Conservation (phyloP, 208 protist species). For the Hexamita inflata region DNA sequence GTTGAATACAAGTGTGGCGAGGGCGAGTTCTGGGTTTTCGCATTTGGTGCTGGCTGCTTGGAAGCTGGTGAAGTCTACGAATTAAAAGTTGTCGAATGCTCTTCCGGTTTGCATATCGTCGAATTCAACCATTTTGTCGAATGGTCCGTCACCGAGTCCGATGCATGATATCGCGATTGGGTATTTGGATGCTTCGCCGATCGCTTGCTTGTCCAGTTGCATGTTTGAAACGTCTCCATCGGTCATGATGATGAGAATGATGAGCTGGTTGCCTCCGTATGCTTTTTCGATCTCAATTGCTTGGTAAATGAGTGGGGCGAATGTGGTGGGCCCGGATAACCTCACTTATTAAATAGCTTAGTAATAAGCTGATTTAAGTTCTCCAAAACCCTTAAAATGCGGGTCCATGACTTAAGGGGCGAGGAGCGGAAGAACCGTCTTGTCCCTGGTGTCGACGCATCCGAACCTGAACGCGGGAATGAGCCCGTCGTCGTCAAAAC, state of each 20-base stretch:
- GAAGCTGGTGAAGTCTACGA: constrained; percentile 37
- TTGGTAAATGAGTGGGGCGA: constrained; percentile 12
- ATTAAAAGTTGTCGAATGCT: constrained; percentile 47
- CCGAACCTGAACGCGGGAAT: constrained; percentile 31
- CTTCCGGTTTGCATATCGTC: constrained; percentile 37
- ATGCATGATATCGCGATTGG: constrained; percentile 35
- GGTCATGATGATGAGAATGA: constrained; percentile 27
- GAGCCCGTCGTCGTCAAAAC: constrained; percentile 39
- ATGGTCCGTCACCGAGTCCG: constrained; percentile 41
- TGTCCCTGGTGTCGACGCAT: background rate
- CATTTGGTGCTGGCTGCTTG: background rate
- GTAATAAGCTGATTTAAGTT: background rate
- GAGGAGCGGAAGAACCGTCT: background rate
- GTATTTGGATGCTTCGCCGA: constrained; percentile 38
- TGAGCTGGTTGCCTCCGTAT: constrained; percentile 8
- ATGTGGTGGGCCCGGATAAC: constrained; percentile 27
- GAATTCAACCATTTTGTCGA: constrained; percentile 41
- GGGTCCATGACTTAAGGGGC: constrained; percentile 1
- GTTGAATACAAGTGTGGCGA: background rate
- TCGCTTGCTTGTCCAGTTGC: constrained; percentile 27
- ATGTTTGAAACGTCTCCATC: constrained; percentile 26
- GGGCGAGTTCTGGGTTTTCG: background rate
- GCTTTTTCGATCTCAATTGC: constrained; percentile 15
- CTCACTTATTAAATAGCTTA: background rate
- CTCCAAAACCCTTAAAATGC: background rate